Base-by-base conservation (phyloP, 2,329 filamentous ascomycete genomes). In the Colletotrichum cereale region DNA sequence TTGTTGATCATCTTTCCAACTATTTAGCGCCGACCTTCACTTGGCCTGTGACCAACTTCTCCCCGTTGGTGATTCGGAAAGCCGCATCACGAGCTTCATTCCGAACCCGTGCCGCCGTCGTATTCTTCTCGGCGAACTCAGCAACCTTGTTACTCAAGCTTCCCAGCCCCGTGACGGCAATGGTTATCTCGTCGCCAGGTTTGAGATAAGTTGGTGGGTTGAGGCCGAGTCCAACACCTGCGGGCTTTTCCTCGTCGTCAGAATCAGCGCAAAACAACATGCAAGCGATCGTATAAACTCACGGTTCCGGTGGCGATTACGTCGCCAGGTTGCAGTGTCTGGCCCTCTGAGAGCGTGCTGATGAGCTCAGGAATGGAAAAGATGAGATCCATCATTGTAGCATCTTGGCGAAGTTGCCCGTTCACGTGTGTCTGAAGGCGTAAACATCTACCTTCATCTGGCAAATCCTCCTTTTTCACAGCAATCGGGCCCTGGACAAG, bases 151-250 rank as follows among this genome's bases (percentile, higher is more conserved):
- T 86, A 1, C 42, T 78, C 47, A 86, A 73, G 1, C 75, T 80
- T 3, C 85, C 84, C 1, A 86, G 76, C 1, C 83, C 81, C 5
- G 80, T 79, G 7, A 86, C 78, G 0, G 81, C 80, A 12, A 87
- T 73, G 62, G 79, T 75, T 2, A 87, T 75, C 53, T 82, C 80
- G 71, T 86, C 82, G 6, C 83, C 82, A 2, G 82, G 73, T 63
- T 82, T 75, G 31, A 85, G 73, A 72, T 82, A 85, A 5, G 80
- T 76, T 10, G 83, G 82, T 4, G 84, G 83, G 3, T 78, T 79
- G 26, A 77, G 77, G 0, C 85, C 85, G 61, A 87, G 82, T 2
- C 85, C 86, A 5, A 87, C 85, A 21, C 85, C 85, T 2, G 83
- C 81, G 6, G 80, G 81, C 75, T 73, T 38, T 40, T 18, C 1